Evolutionary conservation across 371 early-diverging fungal genomes (phyloP).

Genomic region (Mucor circinelloides): DNA sequence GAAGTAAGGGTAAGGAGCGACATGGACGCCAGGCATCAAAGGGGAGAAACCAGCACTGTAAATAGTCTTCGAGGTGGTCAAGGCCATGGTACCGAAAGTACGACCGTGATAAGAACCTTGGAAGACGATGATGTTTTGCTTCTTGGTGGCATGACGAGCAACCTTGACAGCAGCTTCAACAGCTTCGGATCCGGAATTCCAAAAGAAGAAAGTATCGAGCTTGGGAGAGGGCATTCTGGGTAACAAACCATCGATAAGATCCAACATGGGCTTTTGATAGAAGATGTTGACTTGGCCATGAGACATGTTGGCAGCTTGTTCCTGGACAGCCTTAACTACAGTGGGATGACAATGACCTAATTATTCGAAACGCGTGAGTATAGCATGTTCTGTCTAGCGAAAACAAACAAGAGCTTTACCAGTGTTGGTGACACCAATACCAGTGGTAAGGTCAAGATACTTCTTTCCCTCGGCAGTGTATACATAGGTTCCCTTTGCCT

Average conservation of each 20-base stretch:
- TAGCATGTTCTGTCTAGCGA: neutral
- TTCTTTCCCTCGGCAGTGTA: conserved; percentile 54
- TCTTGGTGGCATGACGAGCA: conserved; percentile 61
- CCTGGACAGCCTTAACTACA: conserved; percentile 66
- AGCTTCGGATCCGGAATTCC: conserved; percentile 65
- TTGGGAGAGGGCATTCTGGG: conserved; percentile 51
- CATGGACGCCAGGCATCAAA: conserved; percentile 61
- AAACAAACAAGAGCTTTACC: conserved; percentile 25
- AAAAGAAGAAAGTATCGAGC: conserved; percentile 60
- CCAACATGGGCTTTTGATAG: conserved; percentile 59
- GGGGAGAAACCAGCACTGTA: conserved; percentile 56
- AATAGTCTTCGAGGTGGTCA: conserved; percentile 61
- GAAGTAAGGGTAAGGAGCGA: conserved; percentile 56
- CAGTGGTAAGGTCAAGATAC: conserved; percentile 59
- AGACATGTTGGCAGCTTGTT: conserved; percentile 53
- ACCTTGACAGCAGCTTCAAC: conserved; percentile 62
- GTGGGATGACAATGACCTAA: conserved; percentile 55
- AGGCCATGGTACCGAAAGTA: conserved; percentile 60
- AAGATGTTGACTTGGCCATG: conserved; percentile 62
- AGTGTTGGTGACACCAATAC: conserved; percentile 62
- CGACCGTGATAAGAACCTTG: conserved; percentile 63
- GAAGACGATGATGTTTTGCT: conserved; percentile 56
- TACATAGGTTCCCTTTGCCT: conserved; percentile 52
- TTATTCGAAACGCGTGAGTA: neutral
- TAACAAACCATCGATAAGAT: conserved; percentile 47